phyloP scores from a whole-genome alignment of 2,329 filamentous ascomycete species.

The Knufia fluminis region DNA sequence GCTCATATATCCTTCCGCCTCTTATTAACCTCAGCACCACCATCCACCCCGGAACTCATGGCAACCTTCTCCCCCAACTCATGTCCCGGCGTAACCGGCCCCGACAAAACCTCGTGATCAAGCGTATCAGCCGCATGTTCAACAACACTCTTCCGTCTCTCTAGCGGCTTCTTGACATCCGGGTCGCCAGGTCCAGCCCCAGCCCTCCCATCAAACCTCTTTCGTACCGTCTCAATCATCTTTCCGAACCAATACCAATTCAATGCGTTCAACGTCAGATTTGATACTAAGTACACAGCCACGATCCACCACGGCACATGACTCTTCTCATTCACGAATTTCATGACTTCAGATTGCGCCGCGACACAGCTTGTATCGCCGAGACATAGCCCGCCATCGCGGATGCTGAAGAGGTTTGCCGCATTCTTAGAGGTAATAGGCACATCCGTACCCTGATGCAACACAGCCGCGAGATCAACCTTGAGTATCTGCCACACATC shows the following conservation, averaged over 20 bases:
- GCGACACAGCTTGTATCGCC: slow-evolving; percentile 30
- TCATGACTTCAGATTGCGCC: slow-evolving; percentile 40
- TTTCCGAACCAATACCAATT: slow-evolving; percentile 61
- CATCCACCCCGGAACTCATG: slow-evolving; percentile 4
- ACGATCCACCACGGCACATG: slow-evolving; percentile 51
- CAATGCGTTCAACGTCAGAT: slow-evolving; percentile 51
- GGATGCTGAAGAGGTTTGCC: slow-evolving; percentile 17
- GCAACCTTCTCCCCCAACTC: slow-evolving; percentile 5
- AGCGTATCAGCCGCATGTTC: slow-evolving; percentile 20
- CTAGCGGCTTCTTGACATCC: slow-evolving; percentile 18
- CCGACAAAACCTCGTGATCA: slow-evolving; percentile 24
- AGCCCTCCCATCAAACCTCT: slow-evolving; percentile 47
- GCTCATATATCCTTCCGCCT: slow-evolving; percentile 3
- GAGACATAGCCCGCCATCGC: slow-evolving; percentile 30
- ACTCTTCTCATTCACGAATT: slow-evolving; percentile 34
- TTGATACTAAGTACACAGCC: slow-evolving; percentile 48
- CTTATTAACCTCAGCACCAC: slow-evolving; percentile 4
- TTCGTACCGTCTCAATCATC: slow-evolving; percentile 57
- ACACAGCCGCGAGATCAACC: slow-evolving; percentile 29
- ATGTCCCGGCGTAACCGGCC: slow-evolving; percentile 14
- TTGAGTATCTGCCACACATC: slow-evolving; percentile 49
- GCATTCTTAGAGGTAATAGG: slow-evolving; percentile 5
- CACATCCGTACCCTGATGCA: background rate
- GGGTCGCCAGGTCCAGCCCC: slow-evolving; percentile 33
- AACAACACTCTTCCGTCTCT: slow-evolving; percentile 22